phyloP scores from a whole-genome alignment of 495 filamentous ascomycete species.

The Neurospora sp. region DNA sequence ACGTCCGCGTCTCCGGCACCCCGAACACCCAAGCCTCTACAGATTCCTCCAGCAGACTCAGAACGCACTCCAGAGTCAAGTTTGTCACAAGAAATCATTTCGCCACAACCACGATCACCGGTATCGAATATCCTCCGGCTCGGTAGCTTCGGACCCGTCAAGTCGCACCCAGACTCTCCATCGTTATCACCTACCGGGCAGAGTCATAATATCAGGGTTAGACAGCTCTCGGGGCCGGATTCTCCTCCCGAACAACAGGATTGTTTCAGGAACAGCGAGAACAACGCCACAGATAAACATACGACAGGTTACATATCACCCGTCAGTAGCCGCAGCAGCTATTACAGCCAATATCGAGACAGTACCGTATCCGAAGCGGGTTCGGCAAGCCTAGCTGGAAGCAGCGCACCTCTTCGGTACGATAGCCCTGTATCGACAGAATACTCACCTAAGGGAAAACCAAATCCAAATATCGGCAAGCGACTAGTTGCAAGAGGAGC shows the following conservation, averaged over 20 bases:
- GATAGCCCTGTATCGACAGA: background rate
- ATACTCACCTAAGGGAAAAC: background rate
- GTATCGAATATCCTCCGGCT: conserved; percentile 8
- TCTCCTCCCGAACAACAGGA: background rate
- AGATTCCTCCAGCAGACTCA: background rate
- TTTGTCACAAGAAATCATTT: background rate
- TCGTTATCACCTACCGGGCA: conserved; percentile 10
- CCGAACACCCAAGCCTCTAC: background rate
- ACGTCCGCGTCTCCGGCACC: background rate
- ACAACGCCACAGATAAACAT: background rate
- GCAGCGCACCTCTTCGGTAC: background rate
- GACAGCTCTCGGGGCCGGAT: conserved; percentile 13
- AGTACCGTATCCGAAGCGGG: background rate
- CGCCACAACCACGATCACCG: conserved; percentile 4
- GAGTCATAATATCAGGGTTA: conserved; percentile 12
- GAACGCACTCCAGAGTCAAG: background rate
- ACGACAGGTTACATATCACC: conserved; percentile 5
- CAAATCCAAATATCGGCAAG: background rate
- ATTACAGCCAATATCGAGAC: conserved; percentile 4
- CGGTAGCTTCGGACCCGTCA: background rate
- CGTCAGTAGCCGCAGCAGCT: conserved; percentile 9
- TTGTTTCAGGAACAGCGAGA: background rate
- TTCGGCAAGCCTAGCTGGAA: background rate
- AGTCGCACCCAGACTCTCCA: background rate
- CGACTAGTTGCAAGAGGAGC: background rate